Conservation (phyloP, 352 stramenopile genomes). For the Elongisporangium anandrum region DNA sequence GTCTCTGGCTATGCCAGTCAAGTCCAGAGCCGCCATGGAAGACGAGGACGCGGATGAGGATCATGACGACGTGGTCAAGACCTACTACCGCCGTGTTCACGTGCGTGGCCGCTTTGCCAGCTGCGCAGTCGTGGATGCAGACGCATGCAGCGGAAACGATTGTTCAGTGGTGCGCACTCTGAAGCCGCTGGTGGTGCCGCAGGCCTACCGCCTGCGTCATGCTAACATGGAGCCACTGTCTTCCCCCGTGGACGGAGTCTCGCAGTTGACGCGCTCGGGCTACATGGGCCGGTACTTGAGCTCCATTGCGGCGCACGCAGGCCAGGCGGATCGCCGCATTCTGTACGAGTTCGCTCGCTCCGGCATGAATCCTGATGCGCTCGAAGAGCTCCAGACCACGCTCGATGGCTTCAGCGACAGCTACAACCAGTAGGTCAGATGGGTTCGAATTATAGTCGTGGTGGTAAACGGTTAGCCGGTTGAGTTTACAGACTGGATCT, state of each 20-base stretch:
- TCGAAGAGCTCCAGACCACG: constrained; percentile 48
- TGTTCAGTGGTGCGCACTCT: constrained; percentile 8
- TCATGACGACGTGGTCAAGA: background rate
- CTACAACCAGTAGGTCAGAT: constrained; percentile 22
- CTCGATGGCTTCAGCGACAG: constrained; percentile 38
- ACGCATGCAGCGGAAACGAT: background rate
- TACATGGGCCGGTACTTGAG: constrained; percentile 40
- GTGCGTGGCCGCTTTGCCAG: constrained; percentile 39
- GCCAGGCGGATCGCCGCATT: constrained; percentile 48
- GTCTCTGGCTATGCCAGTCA: constrained; percentile 1
- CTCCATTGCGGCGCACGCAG: constrained; percentile 24
- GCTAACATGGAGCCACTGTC: constrained; percentile 5
- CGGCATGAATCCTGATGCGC: constrained; percentile 68
- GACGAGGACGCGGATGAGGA: constrained; percentile 11
- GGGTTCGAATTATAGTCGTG: background rate
- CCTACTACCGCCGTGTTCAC: constrained; percentile 14
- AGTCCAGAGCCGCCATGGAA: background rate
- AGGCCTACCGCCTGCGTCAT: constrained; percentile 15
- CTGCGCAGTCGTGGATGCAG: constrained; percentile 1
- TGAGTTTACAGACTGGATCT: background rate
- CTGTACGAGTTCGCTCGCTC: constrained; percentile 70
- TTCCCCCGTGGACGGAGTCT: constrained; percentile 30
- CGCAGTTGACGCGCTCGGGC: constrained; percentile 40
- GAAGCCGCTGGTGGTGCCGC: constrained; percentile 14
- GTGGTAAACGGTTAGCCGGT: background rate